Conservation (phyloP, 768 basidiomycete species). For the Suillus occidentalis region DNA sequence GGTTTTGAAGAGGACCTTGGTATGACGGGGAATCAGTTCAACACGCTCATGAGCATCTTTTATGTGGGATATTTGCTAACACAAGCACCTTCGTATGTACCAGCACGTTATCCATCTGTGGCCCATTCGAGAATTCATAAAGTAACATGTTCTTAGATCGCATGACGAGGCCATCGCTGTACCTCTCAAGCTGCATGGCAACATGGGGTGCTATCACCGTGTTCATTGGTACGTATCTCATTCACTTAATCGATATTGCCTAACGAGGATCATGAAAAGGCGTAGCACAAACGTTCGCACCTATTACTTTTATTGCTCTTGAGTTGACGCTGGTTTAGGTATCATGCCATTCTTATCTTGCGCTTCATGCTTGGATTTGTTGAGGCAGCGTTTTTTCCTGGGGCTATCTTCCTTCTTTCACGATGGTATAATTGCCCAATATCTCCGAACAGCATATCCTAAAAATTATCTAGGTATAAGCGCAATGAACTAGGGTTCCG, state of each 20-base stretch:
- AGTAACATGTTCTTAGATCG: slow-evolving; percentile 71
- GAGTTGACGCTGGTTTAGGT: slow-evolving; percentile 37
- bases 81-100: slow-evolving; percentile 68
- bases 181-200: slow-evolving; percentile 63
- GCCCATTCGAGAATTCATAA: slow-evolving; percentile 1
- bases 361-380: slow-evolving; percentile 78
- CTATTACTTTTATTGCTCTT: not conserved
- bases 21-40: slow-evolving; percentile 59
- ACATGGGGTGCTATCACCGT: slow-evolving; percentile 66
- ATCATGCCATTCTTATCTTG: slow-evolving; percentile 55
- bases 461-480: slow-evolving; percentile 43
- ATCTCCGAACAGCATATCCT: not conserved
- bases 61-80: slow-evolving; percentile 72
- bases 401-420: slow-evolving; percentile 64
- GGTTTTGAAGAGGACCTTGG: slow-evolving; percentile 71
- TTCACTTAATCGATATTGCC: slow-evolving; percentile 5
- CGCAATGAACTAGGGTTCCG: slow-evolving; percentile 65
- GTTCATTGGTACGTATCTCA: slow-evolving; percentile 41
- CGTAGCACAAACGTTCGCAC: slow-evolving; percentile 32
- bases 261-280: slow-evolving; percentile 22
- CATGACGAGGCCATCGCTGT: slow-evolving; percentile 64
- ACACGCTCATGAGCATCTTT: slow-evolving; percentile 64
- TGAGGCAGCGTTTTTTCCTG: slow-evolving; percentile 69
- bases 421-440: slow-evolving; percentile 45
- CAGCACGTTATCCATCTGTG: not conserved